Percentiles rank a stretch among this genome's conserved stretches.
phyloP scores from a whole-genome alignment of 1,284 basidiomycete species.

The Tylopilus sp. region DNA sequence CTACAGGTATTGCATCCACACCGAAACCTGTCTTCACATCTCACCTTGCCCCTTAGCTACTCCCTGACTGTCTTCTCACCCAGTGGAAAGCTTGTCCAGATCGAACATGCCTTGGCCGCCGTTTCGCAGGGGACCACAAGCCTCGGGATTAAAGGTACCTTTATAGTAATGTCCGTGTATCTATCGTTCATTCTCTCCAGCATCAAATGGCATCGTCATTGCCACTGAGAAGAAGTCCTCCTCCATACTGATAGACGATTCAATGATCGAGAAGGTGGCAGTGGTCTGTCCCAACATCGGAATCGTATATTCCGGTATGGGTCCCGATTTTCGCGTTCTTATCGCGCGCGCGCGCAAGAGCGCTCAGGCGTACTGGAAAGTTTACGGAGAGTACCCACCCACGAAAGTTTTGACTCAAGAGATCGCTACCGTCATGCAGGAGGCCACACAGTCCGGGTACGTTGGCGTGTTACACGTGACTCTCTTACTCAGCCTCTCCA shows the following conservation, averaged over 20 bases:
- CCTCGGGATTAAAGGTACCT: slow-evolving; percentile 95
- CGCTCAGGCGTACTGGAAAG: slow-evolving; percentile 99
- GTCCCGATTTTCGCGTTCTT: slow-evolving; percentile 96
- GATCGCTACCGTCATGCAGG: slow-evolving; percentile 98
- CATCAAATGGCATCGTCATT: slow-evolving; percentile 98
- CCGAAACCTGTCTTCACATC: slow-evolving; percentile 27
- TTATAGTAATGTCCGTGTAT: slow-evolving; percentile 31
- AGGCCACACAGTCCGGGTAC: slow-evolving; percentile 98
- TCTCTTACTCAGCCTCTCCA: slow-evolving; percentile 37
- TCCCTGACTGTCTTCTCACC: slow-evolving; percentile 99
- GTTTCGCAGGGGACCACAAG: slow-evolving; percentile 98
- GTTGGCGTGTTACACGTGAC: slow-evolving; percentile 39
- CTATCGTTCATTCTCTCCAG: slow-evolving; percentile 56
- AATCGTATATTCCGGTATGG: slow-evolving; percentile 99
- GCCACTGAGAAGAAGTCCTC: slow-evolving; percentile 99
- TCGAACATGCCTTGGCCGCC: slow-evolving; percentile 98
- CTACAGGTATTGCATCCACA: slow-evolving; percentile 68
- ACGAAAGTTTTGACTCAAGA: slow-evolving; percentile 97
- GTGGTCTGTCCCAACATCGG: slow-evolving; percentile 99
- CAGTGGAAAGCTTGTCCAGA: slow-evolving; percentile 98
- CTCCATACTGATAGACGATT: slow-evolving; percentile 97
- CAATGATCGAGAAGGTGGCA: slow-evolving; percentile 96
- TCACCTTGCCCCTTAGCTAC: slow-evolving; percentile 71
- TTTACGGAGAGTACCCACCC: slow-evolving; percentile 99
- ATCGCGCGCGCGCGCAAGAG: slow-evolving; percentile 96